phyloP scores from a whole-genome alignment of 768 basidiomycete genomes.

The Boletus rufocinnamomeus region DNA sequence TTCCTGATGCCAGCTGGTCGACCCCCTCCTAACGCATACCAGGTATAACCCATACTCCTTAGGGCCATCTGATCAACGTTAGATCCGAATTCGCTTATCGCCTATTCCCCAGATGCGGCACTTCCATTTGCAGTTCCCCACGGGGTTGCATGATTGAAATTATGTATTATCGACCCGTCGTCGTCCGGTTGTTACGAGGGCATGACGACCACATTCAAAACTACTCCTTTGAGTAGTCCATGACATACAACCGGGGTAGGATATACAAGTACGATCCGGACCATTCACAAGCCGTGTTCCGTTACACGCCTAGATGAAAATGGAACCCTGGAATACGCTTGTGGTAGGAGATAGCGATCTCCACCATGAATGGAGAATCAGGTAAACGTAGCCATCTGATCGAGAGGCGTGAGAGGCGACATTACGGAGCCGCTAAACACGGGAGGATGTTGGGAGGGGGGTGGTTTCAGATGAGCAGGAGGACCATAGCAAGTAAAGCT shows the following conservation, averaged over 20 bases:
- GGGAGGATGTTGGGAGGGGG: neutral
- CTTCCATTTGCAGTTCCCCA: neutral
- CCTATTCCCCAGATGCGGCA: neutral
- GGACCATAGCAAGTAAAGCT: constrained; percentile 31
- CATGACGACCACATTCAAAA: neutral
- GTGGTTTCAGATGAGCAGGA: constrained; percentile 11
- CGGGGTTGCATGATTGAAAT: neutral
- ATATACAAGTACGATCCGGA: no score
- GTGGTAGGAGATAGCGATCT: neutral
- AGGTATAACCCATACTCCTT: no score
- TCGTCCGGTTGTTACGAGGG: no score
- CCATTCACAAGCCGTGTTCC: neutral
- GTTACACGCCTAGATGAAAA: neutral
- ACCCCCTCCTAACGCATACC: no score
- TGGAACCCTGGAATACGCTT: neutral
- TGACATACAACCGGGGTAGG: neutral
- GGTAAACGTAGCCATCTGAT: neutral
- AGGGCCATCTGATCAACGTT: no score
- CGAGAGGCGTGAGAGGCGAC: neutral
- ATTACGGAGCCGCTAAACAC: neutral
- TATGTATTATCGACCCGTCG: neutral
- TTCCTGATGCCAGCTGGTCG: no score
- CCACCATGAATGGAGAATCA: neutral
- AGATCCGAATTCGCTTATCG: no score
- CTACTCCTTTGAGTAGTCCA: neutral